Evolutionary conservation across 2,329 filamentous ascomycete species (phyloP).

Genomic region (Pseudophaeomoniella oleicola): DNA sequence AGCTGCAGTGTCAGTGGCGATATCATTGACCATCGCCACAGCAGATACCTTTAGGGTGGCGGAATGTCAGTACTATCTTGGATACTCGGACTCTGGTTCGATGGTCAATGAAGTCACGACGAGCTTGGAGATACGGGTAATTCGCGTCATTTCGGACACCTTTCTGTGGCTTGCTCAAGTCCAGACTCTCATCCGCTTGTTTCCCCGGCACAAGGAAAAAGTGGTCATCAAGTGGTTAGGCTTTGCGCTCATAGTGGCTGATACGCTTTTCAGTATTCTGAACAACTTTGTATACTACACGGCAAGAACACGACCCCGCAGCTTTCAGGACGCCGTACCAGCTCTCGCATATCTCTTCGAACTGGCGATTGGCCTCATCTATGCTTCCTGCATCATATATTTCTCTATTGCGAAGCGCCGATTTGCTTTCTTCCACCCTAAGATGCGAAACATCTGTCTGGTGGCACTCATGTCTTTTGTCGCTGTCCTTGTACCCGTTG

Average conservation of each 20-base stretch:
- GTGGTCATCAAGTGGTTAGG: conserved; percentile 98
- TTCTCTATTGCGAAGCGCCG: conserved; percentile 84
- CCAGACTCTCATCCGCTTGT: conserved; percentile 87
- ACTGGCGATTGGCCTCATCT: conserved; percentile 69
- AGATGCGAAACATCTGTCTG: conserved; percentile 79
- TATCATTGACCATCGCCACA: conserved; percentile 87
- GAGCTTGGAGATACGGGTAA: conserved; percentile 73
- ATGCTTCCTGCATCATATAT: conserved; percentile 88
- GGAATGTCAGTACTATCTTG: conserved; percentile 62
- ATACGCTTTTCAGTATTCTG: conserved; percentile 79
- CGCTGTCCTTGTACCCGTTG: conserved; percentile 74
- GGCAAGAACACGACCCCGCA: conserved; percentile 47
- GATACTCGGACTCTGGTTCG: conserved; percentile 62
- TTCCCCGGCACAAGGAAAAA: conserved; percentile 92
- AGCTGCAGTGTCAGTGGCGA: conserved; percentile 47
- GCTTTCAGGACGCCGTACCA: conserved; percentile 79
- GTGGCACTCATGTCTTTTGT: conserved; percentile 65
- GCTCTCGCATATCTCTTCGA: conserved; percentile 86
- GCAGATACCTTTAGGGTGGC: conserved; percentile 81
- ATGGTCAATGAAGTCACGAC: conserved; percentile 69
- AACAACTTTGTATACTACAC: conserved; percentile 63
- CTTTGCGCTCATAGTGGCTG: conserved; percentile 80
- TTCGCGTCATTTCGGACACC: conserved; percentile 84
- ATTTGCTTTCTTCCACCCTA: conserved; percentile 77
- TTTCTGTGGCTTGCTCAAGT: conserved; percentile 97